Evolutionary conservation across 2,329 filamentous ascomycete species (phyloP).

Genomic region (Neonectria faginata): DNA sequence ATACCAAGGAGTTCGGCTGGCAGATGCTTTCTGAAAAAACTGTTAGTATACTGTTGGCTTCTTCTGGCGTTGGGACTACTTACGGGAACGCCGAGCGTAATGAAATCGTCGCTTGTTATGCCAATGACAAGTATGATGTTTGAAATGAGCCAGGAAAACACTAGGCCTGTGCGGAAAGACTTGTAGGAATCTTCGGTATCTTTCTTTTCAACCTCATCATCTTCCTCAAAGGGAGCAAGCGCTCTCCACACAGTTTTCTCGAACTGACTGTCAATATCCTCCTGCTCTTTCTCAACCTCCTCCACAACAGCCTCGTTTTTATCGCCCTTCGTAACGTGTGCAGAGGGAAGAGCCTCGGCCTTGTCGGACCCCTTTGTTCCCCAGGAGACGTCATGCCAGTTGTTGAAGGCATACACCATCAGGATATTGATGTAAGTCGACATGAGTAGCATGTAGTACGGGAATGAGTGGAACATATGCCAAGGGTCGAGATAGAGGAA

Average conservation of each 20-base stretch:
- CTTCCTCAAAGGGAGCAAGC: neutral
- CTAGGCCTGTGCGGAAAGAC: conserved; percentile 14
- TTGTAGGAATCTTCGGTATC: conserved; percentile 19
- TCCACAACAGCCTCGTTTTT: conserved; percentile 15
- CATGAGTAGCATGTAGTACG: conserved; percentile 14
- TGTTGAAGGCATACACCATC: conserved; percentile 20
- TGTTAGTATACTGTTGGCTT: neutral
- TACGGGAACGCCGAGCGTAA: conserved; percentile 6
- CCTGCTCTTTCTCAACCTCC: conserved; percentile 17
- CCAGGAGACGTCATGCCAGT: conserved; percentile 19
- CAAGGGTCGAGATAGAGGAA: conserved; percentile 21
- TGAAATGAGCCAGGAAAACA: conserved; percentile 15
- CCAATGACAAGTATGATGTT: conserved; percentile 4
- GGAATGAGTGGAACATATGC: conserved; percentile 23
- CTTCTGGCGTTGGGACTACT: neutral
- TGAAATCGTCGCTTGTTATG: conserved; percentile 12
- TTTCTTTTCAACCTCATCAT: conserved; percentile 2
- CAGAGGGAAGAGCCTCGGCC: conserved; percentile 10
- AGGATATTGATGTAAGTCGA: conserved; percentile 22
- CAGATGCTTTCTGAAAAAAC: conserved; percentile 43
- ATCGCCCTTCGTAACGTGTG: conserved; percentile 6
- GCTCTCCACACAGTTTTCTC: conserved; percentile 18
- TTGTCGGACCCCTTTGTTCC: conserved; percentile 22
- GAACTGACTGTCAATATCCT: conserved; percentile 21
- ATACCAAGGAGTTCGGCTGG: conserved; percentile 80